These are phyloP conservation scores for Larix sibirica DNA, from an alignment of 83 land plant genomes.

Conservation along the genomic window DNA sequence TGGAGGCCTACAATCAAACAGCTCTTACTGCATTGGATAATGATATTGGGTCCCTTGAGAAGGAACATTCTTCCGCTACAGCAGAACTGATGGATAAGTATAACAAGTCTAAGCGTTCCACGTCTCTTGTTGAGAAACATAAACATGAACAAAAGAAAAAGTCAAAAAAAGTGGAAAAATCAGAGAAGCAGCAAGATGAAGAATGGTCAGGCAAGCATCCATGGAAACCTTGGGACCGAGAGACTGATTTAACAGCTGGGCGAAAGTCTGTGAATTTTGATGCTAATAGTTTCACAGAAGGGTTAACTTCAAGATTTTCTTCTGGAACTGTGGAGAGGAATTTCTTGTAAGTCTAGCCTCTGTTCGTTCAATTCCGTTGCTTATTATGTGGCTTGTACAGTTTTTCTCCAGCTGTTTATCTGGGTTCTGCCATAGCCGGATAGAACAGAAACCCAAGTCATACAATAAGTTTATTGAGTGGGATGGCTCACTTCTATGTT, in stretches of 20 bases:
- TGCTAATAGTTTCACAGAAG: constrained; percentile 61
- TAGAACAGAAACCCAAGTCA: no score
- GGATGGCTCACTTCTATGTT: no score
- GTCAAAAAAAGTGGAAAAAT: constrained; percentile 44
- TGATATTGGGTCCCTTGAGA: constrained; percentile 27
- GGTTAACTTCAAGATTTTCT: constrained; percentile 75
- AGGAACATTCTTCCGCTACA: constrained; percentile 34
- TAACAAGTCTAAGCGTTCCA: constrained; percentile 68
- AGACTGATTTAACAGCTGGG: constrained; percentile 90
- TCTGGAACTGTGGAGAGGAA: constrained; percentile 66
- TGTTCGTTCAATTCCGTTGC: no score
- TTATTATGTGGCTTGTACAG: no score
- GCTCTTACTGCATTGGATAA: constrained; percentile 53
- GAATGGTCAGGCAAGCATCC: constrained; percentile 97
- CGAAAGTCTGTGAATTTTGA: constrained; percentile 77
- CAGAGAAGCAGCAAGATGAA: constrained; percentile 30
- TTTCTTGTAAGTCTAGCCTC: constrained; percentile 37
- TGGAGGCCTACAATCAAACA: constrained; percentile 87
- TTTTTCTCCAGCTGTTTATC: no score
- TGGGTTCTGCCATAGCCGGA: no score
- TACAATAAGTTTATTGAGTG: no score
- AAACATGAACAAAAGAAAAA: constrained; percentile 38
- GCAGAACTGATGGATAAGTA: constrained; percentile 88
- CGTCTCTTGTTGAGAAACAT: constrained; percentile 76
- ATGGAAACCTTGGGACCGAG: constrained; percentile 99